Conservation (phyloP, 345 rosid species). For the Linum tenue region DNA sequence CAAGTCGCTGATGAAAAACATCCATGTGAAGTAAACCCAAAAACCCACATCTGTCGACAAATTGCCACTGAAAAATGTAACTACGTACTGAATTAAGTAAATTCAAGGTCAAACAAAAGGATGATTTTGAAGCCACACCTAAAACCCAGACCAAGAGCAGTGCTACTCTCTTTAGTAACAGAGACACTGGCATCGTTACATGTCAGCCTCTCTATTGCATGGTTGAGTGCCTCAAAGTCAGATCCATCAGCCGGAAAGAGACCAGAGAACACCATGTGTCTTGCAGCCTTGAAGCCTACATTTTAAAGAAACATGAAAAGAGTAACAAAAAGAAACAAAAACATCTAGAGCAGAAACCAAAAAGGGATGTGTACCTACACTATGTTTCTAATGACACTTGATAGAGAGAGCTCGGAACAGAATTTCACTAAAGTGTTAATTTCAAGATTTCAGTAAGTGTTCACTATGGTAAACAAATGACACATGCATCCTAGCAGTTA, state of each 20-base stretch:
- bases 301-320: slow-evolving; percentile 1
- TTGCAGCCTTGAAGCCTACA: slow-evolving; percentile 84
- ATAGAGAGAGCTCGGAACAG: neutral
- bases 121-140: slow-evolving; percentile 34
- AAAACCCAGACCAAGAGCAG: slow-evolving; percentile 92
- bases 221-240: slow-evolving; percentile 82
- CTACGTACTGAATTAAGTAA: neutral
- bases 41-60: slow-evolving; percentile 59
- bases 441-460: neutral
- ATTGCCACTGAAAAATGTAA: neutral
- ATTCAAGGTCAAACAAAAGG: slow-evolving; percentile 2
- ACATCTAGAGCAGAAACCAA: neutral
- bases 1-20: slow-evolving; percentile 96
- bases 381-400: too few relatives aligned
- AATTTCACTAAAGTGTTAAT: neutral
- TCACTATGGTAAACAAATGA: neutral
- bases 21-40: slow-evolving; percentile 98
- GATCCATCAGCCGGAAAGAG: slow-evolving; percentile 96
- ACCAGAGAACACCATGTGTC: slow-evolving; percentile 98
- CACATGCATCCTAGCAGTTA: neutral
- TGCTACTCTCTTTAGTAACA: slow-evolving; percentile 77
- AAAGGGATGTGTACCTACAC: too few relatives aligned
- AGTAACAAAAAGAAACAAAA: neutral
- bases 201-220: slow-evolving; percentile 85
- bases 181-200: slow-evolving; percentile 97